A percentile compares a stretch with the other conserved stretches of the same genome.
Conservation (phyloP, 768 basidiomycete genomes). For the Agrocybe pediades region DNA sequence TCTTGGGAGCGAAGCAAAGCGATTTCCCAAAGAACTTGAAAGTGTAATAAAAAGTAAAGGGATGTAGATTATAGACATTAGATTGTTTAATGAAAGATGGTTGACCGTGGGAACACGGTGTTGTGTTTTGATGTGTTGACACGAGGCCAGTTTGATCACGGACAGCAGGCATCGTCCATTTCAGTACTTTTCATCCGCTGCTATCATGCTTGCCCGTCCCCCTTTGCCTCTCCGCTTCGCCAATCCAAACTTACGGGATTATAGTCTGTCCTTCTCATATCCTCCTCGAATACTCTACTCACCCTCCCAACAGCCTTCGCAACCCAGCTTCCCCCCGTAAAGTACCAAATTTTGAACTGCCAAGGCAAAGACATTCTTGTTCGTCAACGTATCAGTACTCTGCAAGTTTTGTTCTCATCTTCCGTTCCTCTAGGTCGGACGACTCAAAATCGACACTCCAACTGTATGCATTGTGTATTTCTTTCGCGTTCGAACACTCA, state of each 20-base stretch:
- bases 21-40: slow-evolving; percentile 20
- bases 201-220: slow-evolving; percentile 46
- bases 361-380: slow-evolving; percentile 88
- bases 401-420: slow-evolving; percentile 2
- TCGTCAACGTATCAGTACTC: slow-evolving; percentile 26
- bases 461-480: slow-evolving; percentile 55
- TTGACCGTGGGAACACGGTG: slow-evolving; percentile 30
- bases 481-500: slow-evolving; percentile 12
- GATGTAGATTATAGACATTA: background rate
- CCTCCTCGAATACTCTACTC: slow-evolving; percentile 10
- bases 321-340: slow-evolving; percentile 64
- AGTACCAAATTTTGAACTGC: slow-evolving; percentile 89
- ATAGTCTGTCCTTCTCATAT: slow-evolving; percentile 31
- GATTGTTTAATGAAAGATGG: slow-evolving; percentile 25
- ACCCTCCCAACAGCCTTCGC: slow-evolving; percentile 33
- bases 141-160: slow-evolving; percentile 29
- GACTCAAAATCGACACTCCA: slow-evolving; percentile 80
- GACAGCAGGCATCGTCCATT: slow-evolving; percentile 16
- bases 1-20: slow-evolving; percentile 39
- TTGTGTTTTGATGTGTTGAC: slow-evolving; percentile 27
- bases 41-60: background rate
- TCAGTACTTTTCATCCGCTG: slow-evolving; percentile 19
- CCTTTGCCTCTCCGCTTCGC: slow-evolving; percentile 51
- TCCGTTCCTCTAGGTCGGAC: slow-evolving; percentile 61
- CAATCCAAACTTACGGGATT: slow-evolving; percentile 50